These are phyloP conservation scores for Alternaria viburni DNA, from an alignment of 2,329 filamentous ascomycete species.

Conservation along the genomic window DNA sequence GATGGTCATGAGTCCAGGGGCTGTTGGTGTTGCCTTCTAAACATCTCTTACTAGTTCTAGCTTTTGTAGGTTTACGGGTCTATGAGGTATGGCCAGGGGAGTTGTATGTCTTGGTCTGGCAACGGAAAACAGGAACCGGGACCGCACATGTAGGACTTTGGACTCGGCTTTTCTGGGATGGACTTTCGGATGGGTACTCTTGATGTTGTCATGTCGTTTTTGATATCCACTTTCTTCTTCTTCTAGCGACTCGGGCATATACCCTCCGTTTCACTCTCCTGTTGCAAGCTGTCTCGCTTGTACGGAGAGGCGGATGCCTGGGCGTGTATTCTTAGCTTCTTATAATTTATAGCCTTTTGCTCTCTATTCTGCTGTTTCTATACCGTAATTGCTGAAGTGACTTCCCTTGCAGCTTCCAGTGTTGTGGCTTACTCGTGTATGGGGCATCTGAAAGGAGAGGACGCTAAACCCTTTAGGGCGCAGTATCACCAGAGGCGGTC, in stretches of 20 bases:
- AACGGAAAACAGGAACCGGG: neutral
- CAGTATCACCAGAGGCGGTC: neutral
- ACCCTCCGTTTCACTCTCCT: constrained; percentile 11
- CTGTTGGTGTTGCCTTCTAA: constrained; percentile 47
- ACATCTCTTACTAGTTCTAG: neutral
- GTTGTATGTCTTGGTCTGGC: neutral
- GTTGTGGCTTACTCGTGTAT: neutral
- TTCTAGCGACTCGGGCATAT: constrained; percentile 12
- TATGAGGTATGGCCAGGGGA: neutral
- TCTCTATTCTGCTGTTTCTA: neutral
- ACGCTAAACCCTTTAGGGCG: neutral
- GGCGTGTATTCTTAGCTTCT: neutral
- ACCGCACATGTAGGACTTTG: neutral
- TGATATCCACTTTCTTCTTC: neutral
- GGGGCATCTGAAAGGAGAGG: neutral
- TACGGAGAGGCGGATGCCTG: constrained; percentile 10
- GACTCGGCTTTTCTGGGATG: neutral
- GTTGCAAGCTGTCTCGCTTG: constrained; percentile 6
- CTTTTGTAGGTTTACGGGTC: neutral
- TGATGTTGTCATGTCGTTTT: neutral
- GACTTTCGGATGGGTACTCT: neutral
- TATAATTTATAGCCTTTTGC: constrained; percentile 12
- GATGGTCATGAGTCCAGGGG: constrained; percentile 20
- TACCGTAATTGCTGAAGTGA: fast-evolving
- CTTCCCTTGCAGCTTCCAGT: neutral